Evolutionary conservation across 306 rosid genomes (phyloP).

Genomic region (Quillaja saponaria): DNA sequence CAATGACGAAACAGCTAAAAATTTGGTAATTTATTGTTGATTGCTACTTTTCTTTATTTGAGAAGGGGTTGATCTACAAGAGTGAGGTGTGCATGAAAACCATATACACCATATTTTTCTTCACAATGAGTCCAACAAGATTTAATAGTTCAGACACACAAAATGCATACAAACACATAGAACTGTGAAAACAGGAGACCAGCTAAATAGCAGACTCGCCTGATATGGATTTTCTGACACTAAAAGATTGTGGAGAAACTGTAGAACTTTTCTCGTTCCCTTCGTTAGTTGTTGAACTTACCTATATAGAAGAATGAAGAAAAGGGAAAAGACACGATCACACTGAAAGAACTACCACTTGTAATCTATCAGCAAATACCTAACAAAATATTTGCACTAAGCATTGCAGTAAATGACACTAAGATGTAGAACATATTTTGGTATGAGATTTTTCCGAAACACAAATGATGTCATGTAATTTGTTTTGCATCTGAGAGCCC

Average conservation of each 20-base stretch:
- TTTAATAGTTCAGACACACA: not conserved
- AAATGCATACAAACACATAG: not conserved
- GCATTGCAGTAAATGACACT: too few species aligned
- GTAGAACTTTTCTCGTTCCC: conserved; percentile 18
- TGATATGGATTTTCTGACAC: conserved; percentile 61
- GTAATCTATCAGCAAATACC: not conserved
- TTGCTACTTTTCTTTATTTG: too few species aligned
- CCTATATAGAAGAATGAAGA: conserved; percentile 18
- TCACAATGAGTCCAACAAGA: conserved; percentile 8
- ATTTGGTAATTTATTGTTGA: too few species aligned
- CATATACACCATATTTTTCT: conserved; percentile 1
- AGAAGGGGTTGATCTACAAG: conserved; percentile 5
- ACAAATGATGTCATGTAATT: too few species aligned
- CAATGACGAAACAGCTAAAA: too few species aligned
- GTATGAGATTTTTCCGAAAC: too few species aligned
- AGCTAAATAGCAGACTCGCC: conserved; percentile 36
- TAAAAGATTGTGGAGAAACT: conserved; percentile 43
- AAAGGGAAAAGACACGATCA: not conserved
- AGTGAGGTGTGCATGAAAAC: not conserved
- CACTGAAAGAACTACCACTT: not conserved
- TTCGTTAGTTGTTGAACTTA: conserved; percentile 4
- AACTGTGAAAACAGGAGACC: not conserved
- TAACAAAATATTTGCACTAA: too few species aligned
- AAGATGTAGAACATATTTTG: too few species aligned
- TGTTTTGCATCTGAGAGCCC: too few species aligned